Evolutionary conservation across 31 red algal species (phyloP), one percentile per base, ranked within the genome.

Genomic region (Odonthalia washingtoniensis): DNA sequence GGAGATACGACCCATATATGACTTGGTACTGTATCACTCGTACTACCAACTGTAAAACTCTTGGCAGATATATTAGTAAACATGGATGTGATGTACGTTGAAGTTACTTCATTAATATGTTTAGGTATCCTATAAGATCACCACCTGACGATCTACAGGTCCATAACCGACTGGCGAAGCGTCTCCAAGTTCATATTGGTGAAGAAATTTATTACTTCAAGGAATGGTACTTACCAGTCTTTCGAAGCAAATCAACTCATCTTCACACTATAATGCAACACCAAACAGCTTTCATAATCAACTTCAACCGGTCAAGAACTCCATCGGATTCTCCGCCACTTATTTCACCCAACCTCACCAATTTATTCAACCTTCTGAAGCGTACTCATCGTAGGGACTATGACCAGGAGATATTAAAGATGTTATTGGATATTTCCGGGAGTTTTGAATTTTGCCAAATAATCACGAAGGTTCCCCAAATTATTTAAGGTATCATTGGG

Each of bases 381-480:
- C 37, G 41, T 37, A 42, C 82, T 35, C 4, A 28, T 2, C 82
- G 65, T 30, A 35, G 42, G 1, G n/a, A 85, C 39, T 37, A 34
- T 34, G 73, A 40, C 38, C 82, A 63, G 3, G 67, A 85, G 35
- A 85, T 39, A 4, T 31, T 70, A 73, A 38, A 30, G 5, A 49
- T 34, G 2, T 66, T 85, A 1, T 37, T 45, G 31, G 66, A 85
- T 49, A 61, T 46, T 46, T 28, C 66, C 31, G 40, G 28, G 40
- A 61, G 65, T 1, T 74, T 31, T 74, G 82, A 85, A 14, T 37
- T 66, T 6, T 85, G 82, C 41, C 65, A 85, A 40, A 17, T 24
- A 42, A 53, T 74, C 4, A 35, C 46, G 57, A 35, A 46, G 18
- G 66, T 41, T 2, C 66, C 66, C 2, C 61, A 30, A 2, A 35